Percentiles rank a stretch among this genome's conserved stretches.
phyloP scores from a whole-genome alignment of 78 protist genomes.

The Trichosphaerium sp. region DNA sequence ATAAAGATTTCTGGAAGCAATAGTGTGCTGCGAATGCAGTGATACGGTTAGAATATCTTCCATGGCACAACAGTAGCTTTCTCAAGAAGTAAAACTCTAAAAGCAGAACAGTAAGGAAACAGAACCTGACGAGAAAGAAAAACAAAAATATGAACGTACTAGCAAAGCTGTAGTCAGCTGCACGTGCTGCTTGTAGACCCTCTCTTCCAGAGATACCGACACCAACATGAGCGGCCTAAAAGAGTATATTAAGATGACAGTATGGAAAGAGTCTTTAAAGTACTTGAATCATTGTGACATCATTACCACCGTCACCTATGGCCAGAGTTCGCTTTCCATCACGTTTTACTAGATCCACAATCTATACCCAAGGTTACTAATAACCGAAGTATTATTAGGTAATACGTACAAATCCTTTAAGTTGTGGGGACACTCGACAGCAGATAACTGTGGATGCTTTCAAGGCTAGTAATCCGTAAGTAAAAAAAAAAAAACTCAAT shows the following conservation, averaged over 20 bases:
- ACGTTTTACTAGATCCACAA: slow-evolving; percentile 40
- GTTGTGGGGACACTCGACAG: slow-evolving; percentile 84
- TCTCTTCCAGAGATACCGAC: slow-evolving; percentile 90
- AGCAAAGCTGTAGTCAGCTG: slow-evolving; percentile 83
- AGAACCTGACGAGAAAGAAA: not conserved
- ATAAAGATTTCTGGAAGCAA: slow-evolving; percentile 75
- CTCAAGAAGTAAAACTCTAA: slow-evolving; percentile 50
- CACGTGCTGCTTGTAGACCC: slow-evolving; percentile 91
- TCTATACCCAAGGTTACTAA: not conserved
- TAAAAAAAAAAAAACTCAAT: too few species aligned
- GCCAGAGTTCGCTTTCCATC: slow-evolving; percentile 41
- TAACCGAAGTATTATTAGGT: not conserved
- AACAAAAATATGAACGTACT: slow-evolving; percentile 6
- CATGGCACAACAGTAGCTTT: slow-evolving; percentile 78
- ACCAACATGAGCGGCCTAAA: slow-evolving; percentile 65
- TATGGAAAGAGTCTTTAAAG: too few species aligned
- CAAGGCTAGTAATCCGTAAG: too few species aligned
- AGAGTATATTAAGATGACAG: too few species aligned
- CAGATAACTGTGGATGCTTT: slow-evolving; percentile 57
- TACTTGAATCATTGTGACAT: slow-evolving; percentile 92
- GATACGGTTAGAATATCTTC: slow-evolving; percentile 57
- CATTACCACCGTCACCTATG: slow-evolving; percentile 97
- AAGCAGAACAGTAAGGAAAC: not conserved
- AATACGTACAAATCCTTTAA: slow-evolving; percentile 58
- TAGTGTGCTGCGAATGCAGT: slow-evolving; percentile 54